Base-by-base conservation (phyloP, 2,329 filamentous ascomycete genomes). In the Ophiocordyceps camponoti-leonardi region DNA sequence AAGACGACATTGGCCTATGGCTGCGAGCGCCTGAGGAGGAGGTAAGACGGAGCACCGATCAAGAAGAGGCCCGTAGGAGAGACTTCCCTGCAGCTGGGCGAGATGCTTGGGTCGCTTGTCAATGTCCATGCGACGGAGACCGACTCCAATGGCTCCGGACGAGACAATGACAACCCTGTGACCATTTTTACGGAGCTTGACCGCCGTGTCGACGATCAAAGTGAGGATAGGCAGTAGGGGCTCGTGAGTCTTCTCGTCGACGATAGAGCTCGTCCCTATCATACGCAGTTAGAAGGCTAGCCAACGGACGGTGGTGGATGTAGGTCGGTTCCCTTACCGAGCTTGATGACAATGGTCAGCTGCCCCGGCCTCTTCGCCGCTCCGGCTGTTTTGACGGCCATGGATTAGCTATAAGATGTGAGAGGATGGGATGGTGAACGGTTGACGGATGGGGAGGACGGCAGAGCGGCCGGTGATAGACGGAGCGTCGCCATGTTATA, bases 101-200 rank as follows among this genome's bases (percentile, higher is more conserved):
- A 98, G 73, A 61, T 94, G 83, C 63, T 94, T 95, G 20, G 92
- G 92, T 53, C 86, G 76, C 56, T 83, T 83, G 26, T 86, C 79
- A 49, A 94, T 72, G 59, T 94, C 79, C 86, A 96, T 94, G 49
- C 87, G 79, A 47, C 85, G 78, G 49, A 98, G 71, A 7, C 88
- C 92, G 49, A 98, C 87, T 48, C 90, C 92, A 63, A 98, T 94
- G 61, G 92, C 92, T 49, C 92, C 92, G 0, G 92, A 98, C 2
- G 92, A 98, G 51, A 96, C 93, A 52, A 98, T 84, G 61, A 98
- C 81, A 44, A 98, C 92, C 55, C 81, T 79, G 62, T 98, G 88
- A 44, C 92, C 92, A 78, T 94, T 83, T 63, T 88, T 83, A 52
- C 81, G 80, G 41, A 98, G 72, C 58, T 80, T 84, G 45, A 90